These are phyloP conservation scores for Calocera viscosa DNA, from an alignment of 768 basidiomycete species.

Conservation along the genomic window DNA sequence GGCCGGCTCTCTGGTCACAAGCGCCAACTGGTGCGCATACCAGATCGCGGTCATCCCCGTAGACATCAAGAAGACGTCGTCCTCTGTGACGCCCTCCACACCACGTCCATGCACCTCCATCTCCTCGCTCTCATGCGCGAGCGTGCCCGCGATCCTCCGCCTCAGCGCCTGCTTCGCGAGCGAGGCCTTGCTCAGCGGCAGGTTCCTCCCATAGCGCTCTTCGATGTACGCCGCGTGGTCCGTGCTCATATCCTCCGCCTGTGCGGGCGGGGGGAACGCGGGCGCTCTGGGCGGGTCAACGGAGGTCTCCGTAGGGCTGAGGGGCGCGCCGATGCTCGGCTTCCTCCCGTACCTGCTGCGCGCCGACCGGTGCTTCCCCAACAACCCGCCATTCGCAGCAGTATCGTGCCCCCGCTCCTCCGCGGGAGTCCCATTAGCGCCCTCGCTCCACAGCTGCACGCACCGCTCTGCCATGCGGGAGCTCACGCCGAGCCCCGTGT, in stretches of 20 bases:
- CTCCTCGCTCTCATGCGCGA: slow-evolving; percentile 37
- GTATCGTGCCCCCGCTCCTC: background rate
- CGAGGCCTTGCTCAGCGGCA: slow-evolving; percentile 56
- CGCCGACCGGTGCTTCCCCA: background rate
- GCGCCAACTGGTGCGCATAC: slow-evolving; percentile 66
- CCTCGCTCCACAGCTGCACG: slow-evolving; percentile 53
- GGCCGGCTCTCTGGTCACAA: slow-evolving; percentile 39
- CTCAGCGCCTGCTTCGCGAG: slow-evolving; percentile 79
- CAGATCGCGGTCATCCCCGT: slow-evolving; percentile 93
- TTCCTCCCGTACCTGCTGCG: background rate
- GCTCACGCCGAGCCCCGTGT: slow-evolving; percentile 79
- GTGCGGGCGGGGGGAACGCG: background rate
- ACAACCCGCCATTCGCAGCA: background rate
- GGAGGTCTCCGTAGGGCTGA: background rate
- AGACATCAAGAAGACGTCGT: slow-evolving; percentile 79
- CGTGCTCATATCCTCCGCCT: slow-evolving; percentile 38
- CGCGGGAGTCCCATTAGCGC: too few relatives aligned
- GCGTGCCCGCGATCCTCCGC: slow-evolving; percentile 78
- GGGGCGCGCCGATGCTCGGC: background rate
- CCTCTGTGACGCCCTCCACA: slow-evolving; percentile 56
- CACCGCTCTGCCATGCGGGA: slow-evolving; percentile 77
- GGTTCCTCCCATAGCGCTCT: slow-evolving; percentile 86
- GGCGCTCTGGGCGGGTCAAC: background rate
- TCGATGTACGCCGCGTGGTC: slow-evolving; percentile 74
- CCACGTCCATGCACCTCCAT: slow-evolving; percentile 57